Evolutionary conservation across 495 filamentous ascomycete species (phyloP).

Genomic region (Pseudoneurospora amorphoporcata): DNA sequence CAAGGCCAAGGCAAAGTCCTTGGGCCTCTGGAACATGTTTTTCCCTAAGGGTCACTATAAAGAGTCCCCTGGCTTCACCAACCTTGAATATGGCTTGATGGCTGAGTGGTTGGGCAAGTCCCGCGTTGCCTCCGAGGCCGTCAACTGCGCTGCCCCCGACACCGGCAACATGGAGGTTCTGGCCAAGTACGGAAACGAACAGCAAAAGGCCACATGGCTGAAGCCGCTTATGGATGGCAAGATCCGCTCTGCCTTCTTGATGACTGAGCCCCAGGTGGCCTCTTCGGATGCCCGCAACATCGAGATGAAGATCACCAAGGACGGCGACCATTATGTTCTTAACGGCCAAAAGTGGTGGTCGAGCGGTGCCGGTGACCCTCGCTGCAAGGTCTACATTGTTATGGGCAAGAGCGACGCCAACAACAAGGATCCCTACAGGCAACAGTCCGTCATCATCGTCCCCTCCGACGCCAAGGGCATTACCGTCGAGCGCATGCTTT

Average conservation of each 20-base stretch:
- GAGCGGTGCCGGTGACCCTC: constrained; percentile 80
- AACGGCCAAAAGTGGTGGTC: constrained; percentile 98
- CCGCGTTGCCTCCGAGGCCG: constrained; percentile 69
- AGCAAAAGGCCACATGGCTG: constrained; percentile 83
- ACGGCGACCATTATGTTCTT: constrained; percentile 74
- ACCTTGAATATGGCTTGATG: constrained; percentile 90
- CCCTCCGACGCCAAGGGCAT: constrained; percentile 66
- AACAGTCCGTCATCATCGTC: constrained; percentile 84
- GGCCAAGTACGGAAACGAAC: constrained; percentile 84
- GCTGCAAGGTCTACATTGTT: constrained; percentile 82
- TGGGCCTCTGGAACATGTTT: constrained; percentile 99
- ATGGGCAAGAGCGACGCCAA: constrained; percentile 76
- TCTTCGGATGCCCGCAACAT: constrained; percentile 87
- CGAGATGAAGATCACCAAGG: constrained; percentile 63
- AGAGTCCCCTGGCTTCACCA: constrained; percentile 83
- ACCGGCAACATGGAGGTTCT: constrained; percentile 95
- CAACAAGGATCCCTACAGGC: constrained; percentile 66
- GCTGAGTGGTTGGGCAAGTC: constrained; percentile 82
- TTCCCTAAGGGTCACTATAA: constrained; percentile 88
- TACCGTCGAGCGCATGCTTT: constrained; percentile 74
- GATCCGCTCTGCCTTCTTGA: constrained; percentile 83
- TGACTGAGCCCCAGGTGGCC: constrained; percentile 84
- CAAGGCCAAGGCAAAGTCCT: constrained; percentile 69
- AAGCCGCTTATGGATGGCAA: constrained; percentile 72
- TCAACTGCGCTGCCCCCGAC: constrained; percentile 85